Base-by-base conservation (phyloP, 192 early-diverging fungal species). In the Coemansia sp. region DNA sequence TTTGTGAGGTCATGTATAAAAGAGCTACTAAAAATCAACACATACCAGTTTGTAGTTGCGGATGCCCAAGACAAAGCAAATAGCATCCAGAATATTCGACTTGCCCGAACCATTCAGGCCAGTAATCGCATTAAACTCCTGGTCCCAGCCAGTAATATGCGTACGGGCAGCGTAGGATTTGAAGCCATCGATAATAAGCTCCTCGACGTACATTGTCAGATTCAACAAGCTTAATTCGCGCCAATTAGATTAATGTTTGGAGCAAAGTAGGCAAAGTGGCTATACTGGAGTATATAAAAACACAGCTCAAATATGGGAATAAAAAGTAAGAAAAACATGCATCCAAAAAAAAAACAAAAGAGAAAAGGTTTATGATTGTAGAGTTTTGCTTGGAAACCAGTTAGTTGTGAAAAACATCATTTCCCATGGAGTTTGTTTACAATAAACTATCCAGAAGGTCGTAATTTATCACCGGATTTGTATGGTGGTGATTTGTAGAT, bases 31-130 rank as follows among this genome's bases (percentile, higher is more conserved):
- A 41, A 3, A 39, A 19, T 16, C 12, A 5, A 12, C 53, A 64
- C 75, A 67, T 85, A 98, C 94, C 81, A 94, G 91, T 39, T 91
- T 91, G 58, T 96, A 87, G 62, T 94, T 94, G 63, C 92, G 92
- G 61, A 99, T 97, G 6, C 98, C 98, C 43, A 99, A 83, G 6
- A 98, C 96, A 79, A 99, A 99, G 72, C 98, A 99, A 65, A 99
- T 98, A 39, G 98, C 91, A 74, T 99, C 98, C 19, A 99, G 85
- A 69, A 99, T 93, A 82, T 99, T 99, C 21, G 95, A 98, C 70
- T 99, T 99, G 42, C 97, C 97, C 3, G 93, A 94, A 11, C 97
- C 97, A 76, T 99, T 99, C 19, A 99, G 85, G 16, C 97, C 97
- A 9, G 97, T 99, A 70, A 99, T 97, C 38, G 97, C 96, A 70